These are phyloP conservation scores for Pyricularia sp. DNA, from an alignment of 2,329 filamentous ascomycete genomes.

Conservation along the genomic window DNA sequence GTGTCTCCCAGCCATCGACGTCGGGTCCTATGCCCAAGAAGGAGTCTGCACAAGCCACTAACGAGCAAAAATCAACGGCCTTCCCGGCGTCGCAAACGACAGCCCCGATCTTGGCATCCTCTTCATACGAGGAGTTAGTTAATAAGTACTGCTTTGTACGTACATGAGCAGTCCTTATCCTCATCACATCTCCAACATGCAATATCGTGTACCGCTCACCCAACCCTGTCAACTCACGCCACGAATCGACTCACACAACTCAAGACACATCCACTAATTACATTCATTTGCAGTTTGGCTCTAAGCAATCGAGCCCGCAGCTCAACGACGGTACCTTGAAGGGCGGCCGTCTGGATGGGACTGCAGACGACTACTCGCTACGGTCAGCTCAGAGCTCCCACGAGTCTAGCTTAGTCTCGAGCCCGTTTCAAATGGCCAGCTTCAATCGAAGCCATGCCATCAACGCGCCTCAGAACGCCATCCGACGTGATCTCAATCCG, in stretches of 20 bases:
- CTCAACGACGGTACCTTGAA: slow-evolving; percentile 37
- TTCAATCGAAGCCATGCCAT: slow-evolving; percentile 21
- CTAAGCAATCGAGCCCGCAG: slow-evolving; percentile 44
- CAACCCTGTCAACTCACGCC: not conserved
- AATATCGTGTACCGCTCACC: slow-evolving; percentile 1
- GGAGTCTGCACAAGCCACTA: slow-evolving; percentile 6
- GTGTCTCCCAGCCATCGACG: not conserved
- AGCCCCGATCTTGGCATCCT: slow-evolving; percentile 59
- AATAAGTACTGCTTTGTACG: slow-evolving; percentile 99
- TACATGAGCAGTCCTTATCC: slow-evolving; percentile 35
- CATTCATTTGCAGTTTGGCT: slow-evolving; percentile 43
- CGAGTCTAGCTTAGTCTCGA: slow-evolving; percentile 25
- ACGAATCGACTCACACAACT: slow-evolving; percentile 1
- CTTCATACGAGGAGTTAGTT: slow-evolving; percentile 92
- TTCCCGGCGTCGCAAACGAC: slow-evolving; percentile 16
- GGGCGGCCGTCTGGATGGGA: slow-evolving; percentile 32
- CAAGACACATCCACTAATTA: slow-evolving; percentile 26
- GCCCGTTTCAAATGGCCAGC: slow-evolving; percentile 22
- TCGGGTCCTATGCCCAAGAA: not conserved
- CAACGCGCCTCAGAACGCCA: slow-evolving; percentile 32
- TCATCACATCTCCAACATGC: slow-evolving; percentile 1
- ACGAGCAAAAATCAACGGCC: slow-evolving; percentile 9
- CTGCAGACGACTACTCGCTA: slow-evolving; percentile 23
- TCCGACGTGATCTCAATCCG: slow-evolving; percentile 24
- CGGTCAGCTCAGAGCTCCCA: slow-evolving; percentile 24